Conservation (phyloP, 2,329 filamentous ascomycete species). For the Colletotrichum navitas region DNA sequence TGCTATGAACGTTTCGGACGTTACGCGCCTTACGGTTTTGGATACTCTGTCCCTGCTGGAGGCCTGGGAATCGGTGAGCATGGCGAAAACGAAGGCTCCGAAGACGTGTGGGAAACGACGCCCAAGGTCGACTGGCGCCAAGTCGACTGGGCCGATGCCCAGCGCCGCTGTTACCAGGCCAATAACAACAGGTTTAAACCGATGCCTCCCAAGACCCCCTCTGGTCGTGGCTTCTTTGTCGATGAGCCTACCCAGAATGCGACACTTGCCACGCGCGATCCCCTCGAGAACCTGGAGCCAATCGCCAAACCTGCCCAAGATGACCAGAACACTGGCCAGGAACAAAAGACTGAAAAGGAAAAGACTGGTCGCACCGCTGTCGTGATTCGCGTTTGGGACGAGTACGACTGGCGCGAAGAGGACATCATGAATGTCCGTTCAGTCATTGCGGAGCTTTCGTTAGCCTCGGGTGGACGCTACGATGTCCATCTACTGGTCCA, state of each 20-base stretch:
- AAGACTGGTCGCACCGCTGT: constrained; percentile 76
- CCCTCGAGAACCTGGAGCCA: constrained; percentile 37
- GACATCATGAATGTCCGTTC: constrained; percentile 86
- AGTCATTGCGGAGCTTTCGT: constrained; percentile 83
- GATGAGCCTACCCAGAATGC: constrained; percentile 50
- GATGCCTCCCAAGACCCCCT: constrained; percentile 54
- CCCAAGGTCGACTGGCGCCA: constrained; percentile 82
- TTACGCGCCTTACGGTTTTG: constrained; percentile 89
- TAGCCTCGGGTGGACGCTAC: constrained; percentile 88
- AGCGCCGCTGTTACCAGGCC: constrained; percentile 77
- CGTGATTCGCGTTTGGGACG: constrained; percentile 85
- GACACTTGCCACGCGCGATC: constrained; percentile 42
- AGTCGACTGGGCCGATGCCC: constrained; percentile 83
- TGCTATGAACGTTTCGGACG: constrained; percentile 95
- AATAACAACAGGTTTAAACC: constrained; percentile 79
- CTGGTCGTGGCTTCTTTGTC: constrained; percentile 66
- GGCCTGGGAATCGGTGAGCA: constrained; percentile 88
- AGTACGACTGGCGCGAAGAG: constrained; percentile 82
- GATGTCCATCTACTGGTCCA: constrained; percentile 89
- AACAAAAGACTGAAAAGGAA: constrained; percentile 47
- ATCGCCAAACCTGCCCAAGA: constrained; percentile 14
- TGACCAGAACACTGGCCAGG: constrained; percentile 26
- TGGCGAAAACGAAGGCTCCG: constrained; percentile 84
- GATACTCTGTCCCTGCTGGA: constrained; percentile 83
- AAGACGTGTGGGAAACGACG: constrained; percentile 79